phyloP scores from a whole-genome alignment of 164 flowering plant genomes.

The Tetrastigma voinierianum region DNA sequence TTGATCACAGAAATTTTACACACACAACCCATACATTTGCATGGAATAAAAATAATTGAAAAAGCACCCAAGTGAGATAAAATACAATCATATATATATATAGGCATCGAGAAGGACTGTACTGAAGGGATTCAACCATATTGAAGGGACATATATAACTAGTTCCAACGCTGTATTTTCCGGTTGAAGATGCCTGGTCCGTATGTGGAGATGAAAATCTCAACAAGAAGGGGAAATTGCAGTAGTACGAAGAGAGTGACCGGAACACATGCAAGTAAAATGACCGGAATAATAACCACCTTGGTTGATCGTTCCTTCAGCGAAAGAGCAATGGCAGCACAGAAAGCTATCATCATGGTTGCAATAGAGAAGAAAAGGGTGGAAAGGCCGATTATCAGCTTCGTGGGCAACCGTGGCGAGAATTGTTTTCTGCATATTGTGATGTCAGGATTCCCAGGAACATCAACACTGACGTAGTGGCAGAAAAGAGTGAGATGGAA shows the following conservation, averaged over 20 bases:
- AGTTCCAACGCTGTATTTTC: neutral
- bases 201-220: constrained; percentile 2
- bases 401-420: constrained; percentile 16
- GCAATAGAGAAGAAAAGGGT: constrained; percentile 23
- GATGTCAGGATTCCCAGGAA: constrained; percentile 24
- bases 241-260: constrained; percentile 5
- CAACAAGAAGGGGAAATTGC: constrained; percentile 11
- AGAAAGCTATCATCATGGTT: constrained; percentile 25
- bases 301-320: constrained; percentile 2
- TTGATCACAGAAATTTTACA: no score
- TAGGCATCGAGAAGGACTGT: no score
- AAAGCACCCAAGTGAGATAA: no score
- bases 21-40: no score
- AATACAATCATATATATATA: no score
- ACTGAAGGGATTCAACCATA: no score
- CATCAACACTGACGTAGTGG: constrained; percentile 18
- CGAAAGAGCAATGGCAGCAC: constrained; percentile 12
- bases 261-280: constrained; percentile 5
- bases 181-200: constrained; percentile 12
- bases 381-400: constrained; percentile 18
- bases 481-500: constrained; percentile 21
- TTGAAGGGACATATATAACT: no score
- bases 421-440: constrained; percentile 22
- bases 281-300: constrained; percentile 13
- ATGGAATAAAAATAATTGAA: no score